phyloP scores from a whole-genome alignment of 176 grass and related monocot genomes.

The Aegilops bicornis region DNA sequence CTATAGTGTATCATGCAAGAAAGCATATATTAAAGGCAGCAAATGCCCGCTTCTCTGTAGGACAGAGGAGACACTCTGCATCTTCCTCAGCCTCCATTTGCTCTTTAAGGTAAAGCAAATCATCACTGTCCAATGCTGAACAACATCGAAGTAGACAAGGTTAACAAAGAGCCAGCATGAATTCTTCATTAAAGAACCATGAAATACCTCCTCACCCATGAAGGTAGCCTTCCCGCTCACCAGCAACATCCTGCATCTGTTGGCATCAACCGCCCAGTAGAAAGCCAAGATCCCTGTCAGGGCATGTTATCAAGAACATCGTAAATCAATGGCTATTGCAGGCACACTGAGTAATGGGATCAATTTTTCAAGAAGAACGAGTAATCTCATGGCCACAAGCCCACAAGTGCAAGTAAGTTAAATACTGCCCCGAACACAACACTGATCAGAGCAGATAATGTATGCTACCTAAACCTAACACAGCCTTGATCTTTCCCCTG shows the following conservation, averaged over 20 bases:
- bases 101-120: no score
- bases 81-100: no score
- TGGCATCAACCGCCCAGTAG: conserved; percentile 56
- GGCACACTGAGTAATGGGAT: not conserved
- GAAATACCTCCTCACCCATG: no score
- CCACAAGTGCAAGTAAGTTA: not conserved
- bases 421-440: not conserved
- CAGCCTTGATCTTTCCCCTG: not conserved
- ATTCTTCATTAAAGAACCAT: no score
- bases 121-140: no score
- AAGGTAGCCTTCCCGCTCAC: no score
- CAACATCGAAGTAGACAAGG: no score
- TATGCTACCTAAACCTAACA: not conserved
- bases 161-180: no score
- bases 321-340: not conserved
- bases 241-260: conserved; percentile 89
- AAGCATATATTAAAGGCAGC: no score
- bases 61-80: no score
- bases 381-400: not conserved
- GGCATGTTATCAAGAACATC: conserved; percentile 96
- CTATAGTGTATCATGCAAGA: no score
- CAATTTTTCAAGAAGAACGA: not conserved
- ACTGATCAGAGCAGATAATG: not conserved
- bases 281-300: conserved; percentile 94
- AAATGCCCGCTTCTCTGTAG: no score